Percentiles rank a stretch among this genome's conserved stretches.
phyloP scores from a whole-genome alignment of 106 monocot species.

The Allium sativum region DNA sequence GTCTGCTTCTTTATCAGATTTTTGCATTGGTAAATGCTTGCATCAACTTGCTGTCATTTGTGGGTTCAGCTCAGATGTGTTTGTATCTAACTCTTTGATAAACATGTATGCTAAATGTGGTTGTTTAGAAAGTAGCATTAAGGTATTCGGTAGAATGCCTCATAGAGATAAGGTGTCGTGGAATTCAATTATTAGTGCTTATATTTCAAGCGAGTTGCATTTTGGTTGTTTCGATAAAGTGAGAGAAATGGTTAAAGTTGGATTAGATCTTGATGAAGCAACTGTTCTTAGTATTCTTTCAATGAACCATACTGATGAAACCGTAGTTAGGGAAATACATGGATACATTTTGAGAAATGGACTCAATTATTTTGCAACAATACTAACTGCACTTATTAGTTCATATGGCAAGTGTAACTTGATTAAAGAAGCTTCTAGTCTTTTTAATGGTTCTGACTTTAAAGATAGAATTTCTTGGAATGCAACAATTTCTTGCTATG shows the following conservation, averaged over 20 bases:
- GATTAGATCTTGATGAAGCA: conserved; percentile 33
- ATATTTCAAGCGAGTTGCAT: conserved; percentile 15
- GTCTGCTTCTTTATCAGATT: conserved; percentile 18
- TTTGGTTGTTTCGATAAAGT: conserved; percentile 12
- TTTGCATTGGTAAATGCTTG: conserved; percentile 18
- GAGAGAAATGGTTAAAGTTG: conserved; percentile 26
- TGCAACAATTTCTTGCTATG: conserved; percentile 41
- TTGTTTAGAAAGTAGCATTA: conserved; percentile 10
- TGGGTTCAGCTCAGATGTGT: conserved; percentile 29
- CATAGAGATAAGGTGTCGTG: conserved; percentile 42
- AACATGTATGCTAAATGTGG: conserved; percentile 49
- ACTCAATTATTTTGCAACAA: neutral
- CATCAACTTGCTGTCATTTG: conserved; percentile 19
- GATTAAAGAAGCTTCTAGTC: conserved; percentile 10
- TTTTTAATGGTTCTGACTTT: conserved; percentile 21
- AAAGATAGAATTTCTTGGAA: conserved; percentile 52
- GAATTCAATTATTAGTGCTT: conserved; percentile 49
- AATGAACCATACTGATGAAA: neutral
- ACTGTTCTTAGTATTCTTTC: conserved; percentile 25
- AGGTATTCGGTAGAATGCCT: conserved; percentile 48
- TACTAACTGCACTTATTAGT: conserved; percentile 39
- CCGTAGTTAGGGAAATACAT: conserved; percentile 31
- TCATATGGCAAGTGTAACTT: conserved; percentile 46
- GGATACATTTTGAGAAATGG: conserved; percentile 31
- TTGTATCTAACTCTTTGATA: conserved; percentile 44